phyloP scores from a whole-genome alignment of 1,284 basidiomycete genomes.

The Boletus semigastroideus region DNA sequence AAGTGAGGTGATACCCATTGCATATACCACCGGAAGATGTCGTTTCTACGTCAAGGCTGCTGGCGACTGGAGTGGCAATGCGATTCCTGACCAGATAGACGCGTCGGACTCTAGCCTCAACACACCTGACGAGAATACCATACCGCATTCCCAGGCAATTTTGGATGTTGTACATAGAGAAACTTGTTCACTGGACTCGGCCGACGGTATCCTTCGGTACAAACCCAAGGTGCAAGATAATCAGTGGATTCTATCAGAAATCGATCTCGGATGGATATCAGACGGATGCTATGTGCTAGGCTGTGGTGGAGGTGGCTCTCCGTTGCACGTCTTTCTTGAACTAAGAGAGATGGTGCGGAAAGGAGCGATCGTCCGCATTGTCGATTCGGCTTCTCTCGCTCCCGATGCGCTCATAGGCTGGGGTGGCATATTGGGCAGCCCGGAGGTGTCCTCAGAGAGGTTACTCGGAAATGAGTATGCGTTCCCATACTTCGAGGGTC shows the following conservation, averaged over 20 bases:
- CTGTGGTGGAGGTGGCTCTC: constrained; percentile 54
- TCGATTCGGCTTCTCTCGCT: constrained; percentile 30
- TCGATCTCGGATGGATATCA: constrained; percentile 50
- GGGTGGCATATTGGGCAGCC: constrained; percentile 38
- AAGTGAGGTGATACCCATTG: constrained; percentile 38
- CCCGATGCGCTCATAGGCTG: constrained; percentile 36
- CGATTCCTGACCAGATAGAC: constrained; percentile 26
- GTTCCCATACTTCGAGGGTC: constrained; percentile 6
- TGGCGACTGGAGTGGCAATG: constrained; percentile 42
- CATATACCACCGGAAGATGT: constrained; percentile 34
- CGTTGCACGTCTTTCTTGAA: constrained; percentile 48
- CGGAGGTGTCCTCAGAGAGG: constrained; percentile 39
- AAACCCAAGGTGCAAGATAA: constrained; percentile 32
- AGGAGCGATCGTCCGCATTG: constrained; percentile 44
- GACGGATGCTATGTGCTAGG: constrained; percentile 55
- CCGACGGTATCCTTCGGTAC: constrained; percentile 32
- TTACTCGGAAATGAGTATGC: constrained; percentile 41
- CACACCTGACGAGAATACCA: constrained; percentile 10
- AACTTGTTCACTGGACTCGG: constrained; percentile 6
- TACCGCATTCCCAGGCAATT: neutral
- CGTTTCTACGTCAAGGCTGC: constrained; percentile 55
- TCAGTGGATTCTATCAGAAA: constrained; percentile 42
- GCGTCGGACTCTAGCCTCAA: constrained; percentile 3
- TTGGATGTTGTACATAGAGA: constrained; percentile 2
- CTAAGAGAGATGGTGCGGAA: constrained; percentile 47